These are phyloP conservation scores for Acacia acuminata DNA, from an alignment of 306 rosid species.

Conservation along the genomic window DNA sequence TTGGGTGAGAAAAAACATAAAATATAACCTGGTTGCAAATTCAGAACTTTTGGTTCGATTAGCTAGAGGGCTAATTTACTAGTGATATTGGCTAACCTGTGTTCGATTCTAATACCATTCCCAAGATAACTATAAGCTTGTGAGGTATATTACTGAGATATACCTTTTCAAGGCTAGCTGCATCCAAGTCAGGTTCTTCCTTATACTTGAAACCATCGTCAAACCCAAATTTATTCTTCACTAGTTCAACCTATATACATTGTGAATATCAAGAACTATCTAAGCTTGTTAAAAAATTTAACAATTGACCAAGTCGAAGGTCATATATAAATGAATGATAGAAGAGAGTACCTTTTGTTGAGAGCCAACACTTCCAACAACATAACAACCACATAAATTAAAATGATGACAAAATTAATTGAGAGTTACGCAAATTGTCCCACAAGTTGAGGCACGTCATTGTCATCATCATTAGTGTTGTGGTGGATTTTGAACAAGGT, in stretches of 20 bases:
- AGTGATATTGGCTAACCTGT: too few relatives aligned
- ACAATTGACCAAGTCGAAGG: too few relatives aligned
- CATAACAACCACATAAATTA: slow-evolving; percentile 24
- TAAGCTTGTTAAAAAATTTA: too few relatives aligned
- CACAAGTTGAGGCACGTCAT: slow-evolving; percentile 21
- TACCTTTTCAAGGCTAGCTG: too few relatives aligned
- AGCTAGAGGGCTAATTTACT: too few relatives aligned
- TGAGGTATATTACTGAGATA: background rate
- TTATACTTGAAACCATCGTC: slow-evolving; percentile 22
- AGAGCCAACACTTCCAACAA: slow-evolving; percentile 29
- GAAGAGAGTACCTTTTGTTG: slow-evolving; percentile 1
- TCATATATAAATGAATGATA: background rate
- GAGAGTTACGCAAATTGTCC: slow-evolving; percentile 13
- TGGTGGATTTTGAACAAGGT: slow-evolving; percentile 1
- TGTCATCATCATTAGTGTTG: background rate
- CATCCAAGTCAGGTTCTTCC: slow-evolving; percentile 19
- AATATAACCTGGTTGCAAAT: too few relatives aligned
- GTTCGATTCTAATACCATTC: too few relatives aligned
- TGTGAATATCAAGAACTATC: too few relatives aligned
- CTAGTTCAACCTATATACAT: background rate
- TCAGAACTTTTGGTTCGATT: too few relatives aligned
- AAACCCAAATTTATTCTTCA: slow-evolving; percentile 19
- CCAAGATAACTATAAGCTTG: background rate
- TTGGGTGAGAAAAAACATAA: too few relatives aligned
- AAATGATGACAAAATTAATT: too few relatives aligned